Evolutionary conservation across 495 filamentous ascomycete genomes (phyloP), one percentile per base, ranked within the genome.

Genomic region (Tuber calosporum): DNA sequence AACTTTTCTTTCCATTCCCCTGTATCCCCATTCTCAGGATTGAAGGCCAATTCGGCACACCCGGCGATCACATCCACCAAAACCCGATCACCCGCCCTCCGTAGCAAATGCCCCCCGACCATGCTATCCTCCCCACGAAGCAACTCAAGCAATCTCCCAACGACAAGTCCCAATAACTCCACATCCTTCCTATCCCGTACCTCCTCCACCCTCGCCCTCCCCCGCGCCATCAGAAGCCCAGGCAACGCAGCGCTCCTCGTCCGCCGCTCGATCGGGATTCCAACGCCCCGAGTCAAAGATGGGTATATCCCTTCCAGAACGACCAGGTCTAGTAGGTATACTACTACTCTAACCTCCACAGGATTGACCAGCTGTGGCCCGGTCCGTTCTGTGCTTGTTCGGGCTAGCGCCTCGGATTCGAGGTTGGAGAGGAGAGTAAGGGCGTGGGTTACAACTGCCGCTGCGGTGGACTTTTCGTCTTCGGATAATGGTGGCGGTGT

Each of bases 281-380:
- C 86, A 37, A 87, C 86, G 34, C 87, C 86, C 20, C 81, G 75
- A 15, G 86, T 87, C 4, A 88, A 81, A 0, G 84, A 87, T 20
- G 87, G 87, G 71, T 88, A 88, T 42, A 88, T 84, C 15, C 87
- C 87, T 75, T 88, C 87, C 1, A 88, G 74, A 0, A 86, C 86
- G 39, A 88, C 83, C 62, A 88, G 75, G 71, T 88, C 87, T 20
- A 88, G 81, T 22, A 88, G 81, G 9, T 84, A 84, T 82, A 84
- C 83, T 2, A 87, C 73, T n/a, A 83, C 79, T 36, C 86, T 84
- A 38, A 85, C 85, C 17, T 79, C 74, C 5, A 72, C 69, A 13
- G 79, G 70, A 26, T 70, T 80, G 22, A 78, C 73, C 9, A 80
- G 71, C 30, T 43, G 69, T 3, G 30, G 75, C 19, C 34, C 75